Percentiles rank a stretch among this genome's conserved stretches.
Evolutionary conservation across 768 basidiomycete species (phyloP).

Genomic region (Phylloporus sp.): DNA sequence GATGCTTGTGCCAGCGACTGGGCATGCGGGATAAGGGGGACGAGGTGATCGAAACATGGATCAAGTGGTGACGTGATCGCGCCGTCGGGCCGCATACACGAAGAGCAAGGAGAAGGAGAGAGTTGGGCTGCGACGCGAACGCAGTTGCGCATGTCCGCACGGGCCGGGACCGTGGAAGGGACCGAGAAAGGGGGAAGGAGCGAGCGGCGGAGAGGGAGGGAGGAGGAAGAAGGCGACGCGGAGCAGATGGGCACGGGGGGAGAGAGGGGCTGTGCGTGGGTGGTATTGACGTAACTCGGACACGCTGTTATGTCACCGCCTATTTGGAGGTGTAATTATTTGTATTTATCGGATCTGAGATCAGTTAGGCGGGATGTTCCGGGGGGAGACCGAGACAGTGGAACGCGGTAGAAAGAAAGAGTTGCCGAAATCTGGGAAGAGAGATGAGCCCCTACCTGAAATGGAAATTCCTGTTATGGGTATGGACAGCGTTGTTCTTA

Average conservation of each 20-base stretch:
- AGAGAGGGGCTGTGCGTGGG: slow-evolving; percentile 29
- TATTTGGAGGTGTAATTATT: slow-evolving; percentile 22
- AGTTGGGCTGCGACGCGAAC: slow-evolving; percentile 4
- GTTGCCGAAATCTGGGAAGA: slow-evolving; percentile 37
- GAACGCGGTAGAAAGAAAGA: slow-evolving; percentile 34
- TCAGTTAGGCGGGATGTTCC: slow-evolving; percentile 31
- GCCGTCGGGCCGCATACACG: too few relatives aligned
- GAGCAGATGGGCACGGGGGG: slow-evolving; percentile 11
- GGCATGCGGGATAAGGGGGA: neutral
- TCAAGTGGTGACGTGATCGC: too few relatives aligned
- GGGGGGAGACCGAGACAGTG: slow-evolving; percentile 26
- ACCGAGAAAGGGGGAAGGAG: neutral
- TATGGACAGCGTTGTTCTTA: slow-evolving; percentile 31
- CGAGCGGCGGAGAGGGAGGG: slow-evolving; percentile 13
- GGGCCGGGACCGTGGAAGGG: slow-evolving; percentile 8
- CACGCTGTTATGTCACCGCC: slow-evolving; percentile 27
- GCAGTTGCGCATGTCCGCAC: slow-evolving; percentile 12
- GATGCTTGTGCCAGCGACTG: too few relatives aligned
- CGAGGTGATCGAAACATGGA: neutral
- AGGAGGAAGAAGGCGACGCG: neutral
- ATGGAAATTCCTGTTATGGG: slow-evolving; percentile 24
- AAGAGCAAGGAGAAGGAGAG: neutral
- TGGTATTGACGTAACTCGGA: slow-evolving; percentile 29
- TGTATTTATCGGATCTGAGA: slow-evolving; percentile 25
- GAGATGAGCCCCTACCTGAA: slow-evolving; percentile 21